Evolutionary conservation across 2,329 filamentous ascomycete species (phyloP).

Genomic region (Polytolypa hystricis): DNA sequence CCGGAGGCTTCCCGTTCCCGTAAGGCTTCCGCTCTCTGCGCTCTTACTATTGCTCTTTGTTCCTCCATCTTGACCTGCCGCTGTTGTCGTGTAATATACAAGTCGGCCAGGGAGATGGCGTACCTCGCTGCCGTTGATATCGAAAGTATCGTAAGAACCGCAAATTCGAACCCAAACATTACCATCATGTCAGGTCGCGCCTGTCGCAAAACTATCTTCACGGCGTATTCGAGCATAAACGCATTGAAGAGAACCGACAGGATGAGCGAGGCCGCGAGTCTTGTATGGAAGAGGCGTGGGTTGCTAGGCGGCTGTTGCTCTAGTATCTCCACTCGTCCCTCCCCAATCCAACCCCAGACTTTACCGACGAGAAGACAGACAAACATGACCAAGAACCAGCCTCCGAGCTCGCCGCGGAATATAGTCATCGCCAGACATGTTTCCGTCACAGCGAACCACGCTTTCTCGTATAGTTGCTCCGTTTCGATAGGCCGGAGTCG

Average conservation of each 20-base stretch:
- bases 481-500: slow-evolving; percentile 85
- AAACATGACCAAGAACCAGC: slow-evolving; percentile 95
- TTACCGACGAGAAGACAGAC: slow-evolving; percentile 84
- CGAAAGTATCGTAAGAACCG: slow-evolving; percentile 70
- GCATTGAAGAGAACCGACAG: slow-evolving; percentile 71
- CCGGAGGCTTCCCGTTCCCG: slow-evolving; percentile 27
- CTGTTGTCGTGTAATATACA: slow-evolving; percentile 63
- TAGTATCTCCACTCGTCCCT: slow-evolving; percentile 83
- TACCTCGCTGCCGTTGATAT: slow-evolving; percentile 71
- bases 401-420: slow-evolving; percentile 87
- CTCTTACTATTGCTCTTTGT: slow-evolving; percentile 55
- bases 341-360: slow-evolving; percentile 97
- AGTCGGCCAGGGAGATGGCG: slow-evolving; percentile 64
- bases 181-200: slow-evolving; percentile 98
- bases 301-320: slow-evolving; percentile 92
- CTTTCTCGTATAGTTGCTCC: slow-evolving; percentile 93
- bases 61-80: slow-evolving; percentile 57
- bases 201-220: slow-evolving; percentile 72
- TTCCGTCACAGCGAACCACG: slow-evolving; percentile 96
- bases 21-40: slow-evolving; percentile 39
- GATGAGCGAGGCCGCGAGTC: slow-evolving; percentile 66
- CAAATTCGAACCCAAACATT: slow-evolving; percentile 98
- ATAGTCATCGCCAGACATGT: slow-evolving; percentile 97
- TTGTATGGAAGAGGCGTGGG: slow-evolving; percentile 73
- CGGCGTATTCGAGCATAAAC: slow-evolving; percentile 68